Conservation (phyloP, 805 yeast species). For the Yueomyces sp. region DNA sequence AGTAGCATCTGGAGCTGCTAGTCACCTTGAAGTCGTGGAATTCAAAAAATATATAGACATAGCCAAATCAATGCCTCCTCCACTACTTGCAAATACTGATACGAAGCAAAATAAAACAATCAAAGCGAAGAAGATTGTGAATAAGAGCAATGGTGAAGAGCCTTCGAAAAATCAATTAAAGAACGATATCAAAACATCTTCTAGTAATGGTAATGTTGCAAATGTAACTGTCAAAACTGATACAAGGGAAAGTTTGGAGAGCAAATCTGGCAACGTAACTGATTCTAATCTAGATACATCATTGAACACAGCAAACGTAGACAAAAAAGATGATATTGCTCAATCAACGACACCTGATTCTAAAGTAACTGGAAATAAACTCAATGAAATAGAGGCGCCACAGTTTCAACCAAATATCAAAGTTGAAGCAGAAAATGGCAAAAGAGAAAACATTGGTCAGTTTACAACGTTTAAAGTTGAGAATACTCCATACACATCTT, state of each 20-base stretch:
- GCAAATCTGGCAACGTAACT: not conserved
- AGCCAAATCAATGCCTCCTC: slow-evolving; percentile 61
- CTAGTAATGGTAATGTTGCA: not conserved
- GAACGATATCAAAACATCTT: not conserved
- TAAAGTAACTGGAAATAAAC: not conserved
- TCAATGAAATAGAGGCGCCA: not conserved
- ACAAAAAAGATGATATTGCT: not conserved
- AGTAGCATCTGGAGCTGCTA: slow-evolving; percentile 76
- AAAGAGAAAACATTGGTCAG: not conserved
- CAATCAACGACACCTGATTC: not conserved
- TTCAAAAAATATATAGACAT: slow-evolving; percentile 72
- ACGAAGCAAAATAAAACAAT: not conserved
- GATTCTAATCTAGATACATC: not conserved
- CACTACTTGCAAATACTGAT: not conserved
- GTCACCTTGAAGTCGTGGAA: slow-evolving; percentile 53
- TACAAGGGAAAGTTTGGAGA: not conserved
- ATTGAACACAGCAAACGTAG: not conserved
- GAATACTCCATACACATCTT: not conserved
- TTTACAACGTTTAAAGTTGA: not conserved
- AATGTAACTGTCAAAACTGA: too few relatives aligned
- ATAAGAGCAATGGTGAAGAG: not conserved
- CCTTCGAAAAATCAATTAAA: not conserved
- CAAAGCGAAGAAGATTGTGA: not conserved
- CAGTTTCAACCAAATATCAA: too few relatives aligned
- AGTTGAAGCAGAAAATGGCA: not conserved